These are phyloP conservation scores for Allium sativum DNA, from an alignment of 106 monocot genomes.

Conservation along the genomic window DNA sequence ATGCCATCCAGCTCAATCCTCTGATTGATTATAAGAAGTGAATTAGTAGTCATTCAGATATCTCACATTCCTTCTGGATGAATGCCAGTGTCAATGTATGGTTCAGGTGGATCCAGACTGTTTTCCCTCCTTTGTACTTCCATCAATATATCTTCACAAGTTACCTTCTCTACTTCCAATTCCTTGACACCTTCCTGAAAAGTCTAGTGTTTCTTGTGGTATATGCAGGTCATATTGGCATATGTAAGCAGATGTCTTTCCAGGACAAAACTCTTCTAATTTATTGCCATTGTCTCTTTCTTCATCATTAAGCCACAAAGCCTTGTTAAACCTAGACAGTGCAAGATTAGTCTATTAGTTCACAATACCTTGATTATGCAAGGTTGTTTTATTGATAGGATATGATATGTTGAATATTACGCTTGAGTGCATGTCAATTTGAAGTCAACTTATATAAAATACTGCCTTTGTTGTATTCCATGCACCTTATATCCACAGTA, in stretches of 20 bases:
- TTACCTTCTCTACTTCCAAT: constrained; percentile 17
- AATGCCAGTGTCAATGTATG: constrained; percentile 58
- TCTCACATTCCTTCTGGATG: too few relatives aligned
- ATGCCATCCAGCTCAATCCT: too few relatives aligned
- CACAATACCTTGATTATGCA: too few relatives aligned
- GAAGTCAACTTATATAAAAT: constrained; percentile 17
- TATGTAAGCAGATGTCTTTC: constrained; percentile 17
- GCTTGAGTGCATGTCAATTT: not conserved
- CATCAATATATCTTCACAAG: constrained; percentile 63
- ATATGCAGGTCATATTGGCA: constrained; percentile 22
- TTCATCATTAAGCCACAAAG: constrained; percentile 1
- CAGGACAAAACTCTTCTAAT: constrained; percentile 16
- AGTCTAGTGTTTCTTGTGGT: constrained; percentile 24
- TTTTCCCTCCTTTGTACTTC: constrained; percentile 64
- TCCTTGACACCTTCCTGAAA: constrained; percentile 18
- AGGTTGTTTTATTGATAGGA: too few relatives aligned
- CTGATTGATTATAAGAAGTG: too few relatives aligned
- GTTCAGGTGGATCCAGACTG: constrained; percentile 52
- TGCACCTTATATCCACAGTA: constrained; percentile 33
- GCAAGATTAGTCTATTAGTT: not conserved
- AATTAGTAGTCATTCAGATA: too few relatives aligned
- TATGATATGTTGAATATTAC: too few relatives aligned
- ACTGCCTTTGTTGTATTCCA: constrained; percentile 37
- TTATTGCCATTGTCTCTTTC: constrained; percentile 12
- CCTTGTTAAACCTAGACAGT: constrained; percentile 1